These are phyloP conservation scores for Aspergillus sclerotioniger DNA, from an alignment of 495 filamentous ascomycete genomes.

Conservation along the genomic window DNA sequence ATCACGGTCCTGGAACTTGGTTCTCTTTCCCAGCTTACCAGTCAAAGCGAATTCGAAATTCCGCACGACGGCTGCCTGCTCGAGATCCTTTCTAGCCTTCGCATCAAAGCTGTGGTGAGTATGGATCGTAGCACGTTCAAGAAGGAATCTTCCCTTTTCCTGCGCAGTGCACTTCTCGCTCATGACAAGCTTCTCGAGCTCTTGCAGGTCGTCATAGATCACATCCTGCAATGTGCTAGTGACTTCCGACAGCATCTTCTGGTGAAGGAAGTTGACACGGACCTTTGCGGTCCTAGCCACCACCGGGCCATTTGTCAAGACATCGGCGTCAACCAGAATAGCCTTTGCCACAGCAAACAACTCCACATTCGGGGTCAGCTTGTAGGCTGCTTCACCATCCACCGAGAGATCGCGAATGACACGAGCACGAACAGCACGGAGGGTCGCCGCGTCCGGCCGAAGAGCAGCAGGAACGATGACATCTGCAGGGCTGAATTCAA, in stretches of 20 bases:
- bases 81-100: slow-evolving; percentile 69
- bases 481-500: slow-evolving; percentile 53
- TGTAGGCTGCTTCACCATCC: slow-evolving; percentile 85
- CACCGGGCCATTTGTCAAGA: slow-evolving; percentile 42
- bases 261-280: slow-evolving; percentile 80
- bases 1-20: slow-evolving; percentile 86
- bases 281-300: slow-evolving; percentile 48
- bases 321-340: slow-evolving; percentile 54
- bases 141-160: slow-evolving; percentile 60
- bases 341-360: slow-evolving; percentile 74
- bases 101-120: slow-evolving; percentile 81
- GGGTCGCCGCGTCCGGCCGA: slow-evolving; percentile 25
- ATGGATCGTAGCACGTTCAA: slow-evolving; percentile 80
- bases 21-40: slow-evolving; percentile 85
- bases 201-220: slow-evolving; percentile 52
- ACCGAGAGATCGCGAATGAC: slow-evolving; percentile 66
- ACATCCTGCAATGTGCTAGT: slow-evolving; percentile 60
- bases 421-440: slow-evolving; percentile 40
- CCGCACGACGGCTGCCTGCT: slow-evolving; percentile 58
- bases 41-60: slow-evolving; percentile 81
- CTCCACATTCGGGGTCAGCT: slow-evolving; percentile 77
- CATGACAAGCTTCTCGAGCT: slow-evolving; percentile 44
- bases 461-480: slow-evolving; percentile 52
- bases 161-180: slow-evolving; percentile 29
- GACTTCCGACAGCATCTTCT: slow-evolving; percentile 78